Base-by-base conservation (phyloP, 768 basidiomycete species). In the Lenzites betulinus region DNA sequence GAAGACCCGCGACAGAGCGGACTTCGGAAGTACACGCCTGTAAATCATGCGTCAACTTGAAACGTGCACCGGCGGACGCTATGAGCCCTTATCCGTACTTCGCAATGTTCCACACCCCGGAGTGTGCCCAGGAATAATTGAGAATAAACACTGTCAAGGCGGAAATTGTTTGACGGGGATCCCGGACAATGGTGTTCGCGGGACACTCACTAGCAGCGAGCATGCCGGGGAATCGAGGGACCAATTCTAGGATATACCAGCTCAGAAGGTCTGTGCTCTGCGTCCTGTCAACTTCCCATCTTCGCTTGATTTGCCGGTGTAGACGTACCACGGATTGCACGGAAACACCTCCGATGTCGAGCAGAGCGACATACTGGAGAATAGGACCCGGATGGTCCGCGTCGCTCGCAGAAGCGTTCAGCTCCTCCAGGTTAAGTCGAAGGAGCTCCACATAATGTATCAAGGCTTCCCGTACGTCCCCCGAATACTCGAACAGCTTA, bases 151-250 rank as follows among this genome's bases (percentile, higher is more conserved):
- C 90, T 88, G 66, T 33, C 42, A 47, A 38, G n/a, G 8, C 28
- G 35, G 42, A 16, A 1, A 22, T 12, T 28, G 51, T 59, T 51
- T 18, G 38, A 35, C 25, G 61, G 58, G 13, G 41, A 54, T 16
- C 51, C 51, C 43, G 22, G 13, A 23, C 47, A 54, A 18, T 46
- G 60, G 47, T 47, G 38, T 9, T 41, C 15, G 15, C n/a, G 44
- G 23, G 35, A 44, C 53, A 67, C 76, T 65, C 70, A 86, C 89
- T 87, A 70, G 86, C 88, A 36, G 84, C 88, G 30, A 92, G 74
- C 84, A 92, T 83, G 54, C 89, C 90, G 52, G 90, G 88, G 75
- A 84, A 91, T 52, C 82, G 81, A 38, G 89, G 88, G 43, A 87
- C 77, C 30, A 88, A 77, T 64, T 92, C 88, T 60, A 81, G 81